phyloP scores from a whole-genome alignment of 768 basidiomycete species.

The Panaeolus papilionaceus region DNA sequence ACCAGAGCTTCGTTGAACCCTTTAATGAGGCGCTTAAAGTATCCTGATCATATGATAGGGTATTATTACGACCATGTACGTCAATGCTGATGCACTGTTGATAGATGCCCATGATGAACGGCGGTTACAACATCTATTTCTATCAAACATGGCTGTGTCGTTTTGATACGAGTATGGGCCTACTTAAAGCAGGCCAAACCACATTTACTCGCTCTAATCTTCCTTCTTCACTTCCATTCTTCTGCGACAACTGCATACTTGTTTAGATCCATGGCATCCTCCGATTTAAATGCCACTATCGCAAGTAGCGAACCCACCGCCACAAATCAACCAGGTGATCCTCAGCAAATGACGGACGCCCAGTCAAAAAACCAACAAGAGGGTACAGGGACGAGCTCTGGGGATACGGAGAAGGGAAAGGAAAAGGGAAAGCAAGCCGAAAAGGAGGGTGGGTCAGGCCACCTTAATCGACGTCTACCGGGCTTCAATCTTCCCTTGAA shows the following conservation, averaged over 20 bases:
- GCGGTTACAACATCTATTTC: background rate
- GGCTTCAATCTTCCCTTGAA: constrained; percentile 36
- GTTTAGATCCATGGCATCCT: background rate
- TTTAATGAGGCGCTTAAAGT: no score
- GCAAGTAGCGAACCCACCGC: background rate
- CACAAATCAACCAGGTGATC: background rate
- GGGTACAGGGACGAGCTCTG: background rate
- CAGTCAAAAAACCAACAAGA: background rate
- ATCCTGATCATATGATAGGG: no score
- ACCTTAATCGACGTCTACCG: constrained; percentile 24
- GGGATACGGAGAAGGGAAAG: background rate
- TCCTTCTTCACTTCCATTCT: background rate
- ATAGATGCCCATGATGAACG: background rate
- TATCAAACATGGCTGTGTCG: constrained; percentile 6
- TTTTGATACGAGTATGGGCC: background rate
- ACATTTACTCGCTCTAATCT: background rate
- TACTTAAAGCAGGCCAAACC: background rate
- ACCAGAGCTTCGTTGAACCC: no score
- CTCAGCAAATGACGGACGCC: background rate
- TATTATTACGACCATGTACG: no score
- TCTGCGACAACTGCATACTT: background rate
- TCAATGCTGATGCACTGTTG: background rate
- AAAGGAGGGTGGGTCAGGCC: background rate
- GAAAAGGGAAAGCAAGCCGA: background rate
- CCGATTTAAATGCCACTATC: background rate